These are phyloP conservation scores for Leccinum ochraceum DNA, from an alignment of 768 basidiomycete genomes.

Conservation along the genomic window DNA sequence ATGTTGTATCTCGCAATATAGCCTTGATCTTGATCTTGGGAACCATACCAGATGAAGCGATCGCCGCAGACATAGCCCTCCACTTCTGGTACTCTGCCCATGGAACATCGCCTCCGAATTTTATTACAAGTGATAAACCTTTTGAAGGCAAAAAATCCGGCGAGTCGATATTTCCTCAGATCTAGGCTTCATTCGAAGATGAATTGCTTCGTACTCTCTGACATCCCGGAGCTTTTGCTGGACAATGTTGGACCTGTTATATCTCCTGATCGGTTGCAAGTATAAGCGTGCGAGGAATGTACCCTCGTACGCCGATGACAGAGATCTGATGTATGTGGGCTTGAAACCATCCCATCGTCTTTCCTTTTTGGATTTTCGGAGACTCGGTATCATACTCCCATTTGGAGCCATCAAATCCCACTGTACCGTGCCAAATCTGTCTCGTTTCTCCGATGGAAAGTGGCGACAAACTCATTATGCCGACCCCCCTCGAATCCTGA, in stretches of 20 bases:
- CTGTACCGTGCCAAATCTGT: constrained; percentile 43
- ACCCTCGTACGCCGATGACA: constrained; percentile 40
- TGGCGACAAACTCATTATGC: constrained; percentile 44
- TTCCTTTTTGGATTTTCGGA: constrained; percentile 40
- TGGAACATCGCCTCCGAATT: constrained; percentile 29
- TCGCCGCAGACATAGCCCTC: constrained; percentile 45
- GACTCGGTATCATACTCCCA: constrained; percentile 47
- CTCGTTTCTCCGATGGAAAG: constrained; percentile 46
- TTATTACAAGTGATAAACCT: constrained; percentile 18
- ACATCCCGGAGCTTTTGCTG: constrained; percentile 14
- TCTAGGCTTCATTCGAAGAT: constrained; percentile 18
- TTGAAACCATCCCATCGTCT: constrained; percentile 48
- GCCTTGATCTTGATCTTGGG: constrained; percentile 44
- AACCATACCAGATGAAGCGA: constrained; percentile 28
- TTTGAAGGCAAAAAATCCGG: constrained; percentile 7
- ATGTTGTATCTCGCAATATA: constrained; percentile 41
- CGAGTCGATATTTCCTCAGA: constrained; percentile 5
- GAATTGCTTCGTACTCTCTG: constrained; percentile 13
- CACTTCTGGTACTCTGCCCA: constrained; percentile 54
- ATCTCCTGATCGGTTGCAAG: constrained; percentile 27
- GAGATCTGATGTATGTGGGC: constrained; percentile 40
- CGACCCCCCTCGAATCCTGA: constrained; percentile 52
- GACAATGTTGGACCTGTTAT: constrained; percentile 19
- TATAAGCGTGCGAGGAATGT: constrained; percentile 37
- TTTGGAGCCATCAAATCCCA: constrained; percentile 44